Percentiles rank a stretch among this genome's conserved stretches.
Evolutionary conservation across 176 grass and related monocot species (phyloP).

Genomic region (Triticum dicoccoides): DNA sequence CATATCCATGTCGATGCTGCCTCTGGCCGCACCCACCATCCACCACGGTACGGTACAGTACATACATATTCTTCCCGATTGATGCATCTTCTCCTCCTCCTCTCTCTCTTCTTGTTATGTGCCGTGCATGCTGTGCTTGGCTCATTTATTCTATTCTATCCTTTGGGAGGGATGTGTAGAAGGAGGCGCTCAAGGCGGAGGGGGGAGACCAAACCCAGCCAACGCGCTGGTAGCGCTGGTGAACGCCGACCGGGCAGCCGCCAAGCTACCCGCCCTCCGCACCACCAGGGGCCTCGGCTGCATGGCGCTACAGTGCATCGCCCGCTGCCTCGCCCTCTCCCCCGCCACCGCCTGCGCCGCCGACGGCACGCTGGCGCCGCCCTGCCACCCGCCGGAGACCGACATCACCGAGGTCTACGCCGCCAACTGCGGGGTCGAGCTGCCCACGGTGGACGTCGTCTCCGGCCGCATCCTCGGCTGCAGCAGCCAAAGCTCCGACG

Average conservation of each 20-base stretch:
- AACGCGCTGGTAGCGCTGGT: constrained; percentile 62
- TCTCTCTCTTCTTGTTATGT: no score
- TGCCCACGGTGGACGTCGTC: constrained; percentile 73
- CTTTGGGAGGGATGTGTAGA: neutral
- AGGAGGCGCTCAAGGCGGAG: constrained; percentile 12
- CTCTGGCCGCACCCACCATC: constrained; percentile 3
- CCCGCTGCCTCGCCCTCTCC: constrained; percentile 42
- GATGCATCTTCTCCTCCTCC: no score
- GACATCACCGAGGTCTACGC: constrained; percentile 94
- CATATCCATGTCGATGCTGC: neutral
- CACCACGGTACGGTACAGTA: constrained; percentile 30
- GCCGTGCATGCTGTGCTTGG: no score
- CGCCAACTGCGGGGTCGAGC: constrained; percentile 87
- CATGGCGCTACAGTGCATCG: constrained; percentile 86
- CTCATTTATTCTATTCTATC: no score
- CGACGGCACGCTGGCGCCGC: constrained; percentile 12
- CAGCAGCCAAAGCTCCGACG: neutral
- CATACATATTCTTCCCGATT: no score
- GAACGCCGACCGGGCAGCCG: constrained; percentile 65
- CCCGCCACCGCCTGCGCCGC: neutral
- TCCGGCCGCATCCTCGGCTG: constrained; percentile 60
- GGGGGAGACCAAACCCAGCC: constrained; percentile 84
- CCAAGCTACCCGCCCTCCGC: constrained; percentile 51
- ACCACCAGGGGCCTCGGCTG: constrained; percentile 73
- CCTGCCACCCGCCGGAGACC: constrained; percentile 57